A percentile compares a stretch with the other conserved stretches of the same genome.
phyloP scores from a whole-genome alignment of 148 eudicot species.

The Vaccinium macrocarpon region DNA sequence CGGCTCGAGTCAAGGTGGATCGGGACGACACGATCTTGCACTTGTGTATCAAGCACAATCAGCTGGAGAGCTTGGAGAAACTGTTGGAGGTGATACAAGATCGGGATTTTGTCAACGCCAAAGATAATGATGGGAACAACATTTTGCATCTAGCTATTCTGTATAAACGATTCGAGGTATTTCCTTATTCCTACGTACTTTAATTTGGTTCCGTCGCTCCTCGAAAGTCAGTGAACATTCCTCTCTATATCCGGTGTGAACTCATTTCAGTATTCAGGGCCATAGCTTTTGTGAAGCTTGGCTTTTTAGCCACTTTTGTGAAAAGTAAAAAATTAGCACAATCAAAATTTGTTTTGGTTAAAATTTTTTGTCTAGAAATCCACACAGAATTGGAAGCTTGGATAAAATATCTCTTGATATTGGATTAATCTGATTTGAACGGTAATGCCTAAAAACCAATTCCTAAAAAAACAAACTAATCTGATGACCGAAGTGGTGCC shows the following conservation, averaged over 20 bases:
- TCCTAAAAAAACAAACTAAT: too few relatives aligned
- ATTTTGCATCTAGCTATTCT: background rate
- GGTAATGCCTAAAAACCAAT: background rate
- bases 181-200: background rate
- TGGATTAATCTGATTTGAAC: background rate
- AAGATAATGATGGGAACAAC: background rate
- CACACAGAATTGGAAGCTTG: too few relatives aligned
- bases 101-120: background rate
- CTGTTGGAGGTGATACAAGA: background rate
- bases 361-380: too few relatives aligned
- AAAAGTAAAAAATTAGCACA: too few relatives aligned
- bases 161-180: background rate
- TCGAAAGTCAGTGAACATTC: background rate
- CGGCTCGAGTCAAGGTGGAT: slow-evolving; percentile 25
- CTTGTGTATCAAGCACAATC: slow-evolving; percentile 30
- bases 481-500: background rate
- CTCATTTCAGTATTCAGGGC: background rate
- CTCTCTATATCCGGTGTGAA: background rate
- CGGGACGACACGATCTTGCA: slow-evolving; percentile 27
- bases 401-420: background rate
- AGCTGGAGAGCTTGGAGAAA: background rate
- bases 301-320: background rate
- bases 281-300: background rate
- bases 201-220: background rate
- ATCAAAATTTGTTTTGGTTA: background rate